Percentiles rank a stretch among this genome's conserved stretches.
phyloP scores from a whole-genome alignment of 148 eudicot genomes.

The Rhododendron kiyosumense region DNA sequence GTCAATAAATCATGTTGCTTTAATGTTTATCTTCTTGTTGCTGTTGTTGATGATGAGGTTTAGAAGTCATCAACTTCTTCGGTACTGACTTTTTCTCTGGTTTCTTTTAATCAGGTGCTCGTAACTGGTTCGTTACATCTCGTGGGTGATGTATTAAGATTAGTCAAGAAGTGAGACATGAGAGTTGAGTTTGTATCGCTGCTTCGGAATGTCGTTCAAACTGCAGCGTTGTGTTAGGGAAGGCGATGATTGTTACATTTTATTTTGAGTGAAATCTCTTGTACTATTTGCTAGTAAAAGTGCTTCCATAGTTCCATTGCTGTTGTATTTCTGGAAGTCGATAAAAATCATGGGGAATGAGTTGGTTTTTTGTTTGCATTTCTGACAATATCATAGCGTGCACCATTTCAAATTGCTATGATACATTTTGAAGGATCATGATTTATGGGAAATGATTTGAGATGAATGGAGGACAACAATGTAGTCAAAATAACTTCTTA shows the following conservation, averaged over 20 bases:
- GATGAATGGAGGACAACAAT: neutral
- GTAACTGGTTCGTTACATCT: slow-evolving; percentile 92
- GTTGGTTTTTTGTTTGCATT: neutral
- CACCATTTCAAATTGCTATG: neutral
- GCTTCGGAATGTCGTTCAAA: neutral
- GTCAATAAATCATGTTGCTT: neutral
- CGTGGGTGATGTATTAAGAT: slow-evolving; percentile 76
- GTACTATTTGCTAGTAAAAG: neutral
- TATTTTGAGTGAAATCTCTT: neutral
- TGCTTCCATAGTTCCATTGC: neutral
- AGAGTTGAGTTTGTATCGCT: neutral
- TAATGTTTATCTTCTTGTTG: neutral
- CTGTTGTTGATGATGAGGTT: neutral
- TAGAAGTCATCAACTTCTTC: neutral
- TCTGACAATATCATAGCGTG: neutral
- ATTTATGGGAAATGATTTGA: neutral
- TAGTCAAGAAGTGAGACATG: slow-evolving; percentile 59
- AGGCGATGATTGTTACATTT: neutral
- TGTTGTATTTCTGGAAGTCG: neutral
- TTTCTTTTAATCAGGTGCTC: slow-evolving; percentile 53
- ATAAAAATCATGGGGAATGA: neutral
- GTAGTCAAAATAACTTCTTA: neutral
- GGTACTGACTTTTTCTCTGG: neutral
- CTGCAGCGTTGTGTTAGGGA: neutral
- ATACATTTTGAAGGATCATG: neutral